Evolutionary conservation across 1,139 yeast genomes (phyloP), one percentile per base, ranked within the genome.

Genomic region (Geotrichum phurueaensis): DNA sequence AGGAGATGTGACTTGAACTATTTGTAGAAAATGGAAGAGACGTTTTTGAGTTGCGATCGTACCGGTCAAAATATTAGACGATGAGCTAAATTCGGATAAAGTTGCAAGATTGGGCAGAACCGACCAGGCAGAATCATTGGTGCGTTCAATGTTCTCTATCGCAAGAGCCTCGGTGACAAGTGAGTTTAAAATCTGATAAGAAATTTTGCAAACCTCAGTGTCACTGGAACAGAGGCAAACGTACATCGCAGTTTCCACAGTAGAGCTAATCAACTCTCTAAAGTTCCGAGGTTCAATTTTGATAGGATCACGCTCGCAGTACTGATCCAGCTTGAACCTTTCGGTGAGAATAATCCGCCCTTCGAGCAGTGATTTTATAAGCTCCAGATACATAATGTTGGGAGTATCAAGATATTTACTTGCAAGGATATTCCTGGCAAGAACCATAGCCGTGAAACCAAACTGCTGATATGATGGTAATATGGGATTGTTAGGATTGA

Each of bases 41-140:
- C 85, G 81, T 69, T 88, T 87, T 69, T 89, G 94, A 43, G 87
- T 78, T 0, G 95, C 91, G 20, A 87, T 88, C 36, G 86, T 81
- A 20, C 96, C 94, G 0, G 92, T 85, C 58, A 87, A 84, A 2
- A 85, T 83, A 39, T 81, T 76, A 45, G 77, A 81, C 64, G 86
- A 91, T n/a, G 81, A 74, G 10, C 84, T 74, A 7, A 89, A 79
- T 3, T 78, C 82, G 0, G 77, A 62, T 63, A 82, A 81, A 33
- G 76, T 71, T 4, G 69, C 68, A 51, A 69, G 70, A 61, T 73
- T 76, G 62, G 76, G 73, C 60, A 66, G 61, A 4, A 68, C 61
- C 3, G 69, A 61, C 69, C 77, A 77, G 20, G 55, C 62, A 62
- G 62, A 69, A 54, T 48, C 60, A 55, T 56, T 66, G 64, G 43